Evolutionary conservation across 225 moss, liverwort and hornwort genomes (phyloP), one percentile per base, ranked within the genome.

Genomic region (Bryoerythrophyllum caledonicum): DNA sequence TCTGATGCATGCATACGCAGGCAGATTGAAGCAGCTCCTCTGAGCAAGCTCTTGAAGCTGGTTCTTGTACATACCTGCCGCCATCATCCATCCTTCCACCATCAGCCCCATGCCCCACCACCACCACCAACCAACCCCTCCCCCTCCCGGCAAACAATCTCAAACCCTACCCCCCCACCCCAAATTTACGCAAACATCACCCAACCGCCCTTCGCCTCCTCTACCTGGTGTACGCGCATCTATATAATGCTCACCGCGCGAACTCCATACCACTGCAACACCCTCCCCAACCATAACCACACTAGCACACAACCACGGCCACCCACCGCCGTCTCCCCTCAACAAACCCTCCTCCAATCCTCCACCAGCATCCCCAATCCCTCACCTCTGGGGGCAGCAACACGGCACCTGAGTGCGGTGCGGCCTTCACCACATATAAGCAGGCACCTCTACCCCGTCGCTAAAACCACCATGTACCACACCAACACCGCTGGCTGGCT

Each of bases 31-130:
- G 85, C 99, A 99, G 99, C 99, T 99, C 99, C 99, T 93, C 95
- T 99, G 99, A 99, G 99, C 99, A 90, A 99, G 99, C 99, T 99
- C 99, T 95, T 99, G 99, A 93, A 99, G 99, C 99, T 99, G 99
- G 89, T 99, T 99, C 87, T 99, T 99, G 95, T 93, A 99, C 99
- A 99, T 99, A 93, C 99, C 99, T 99, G 93, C 75, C 80, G 72
- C 49, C 63, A 38, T 8, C 68, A 48, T 17, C 63, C 54, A 21
- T 10, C 54, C 54, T 11, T 40, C 51, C 60, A 64, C 67, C 30
- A 65, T 78, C 4, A 86, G 83, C 68, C 78, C 77, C 70, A 67
- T 12, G 34, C 7, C 52, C 38, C 34, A 73, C 56, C 52, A 54
- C 53, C 59, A 59, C 59, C 27, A 27, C 44, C 35, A 53, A 16